Base-by-base conservation (phyloP, 106 monocot species). In the Acorus calamus region DNA sequence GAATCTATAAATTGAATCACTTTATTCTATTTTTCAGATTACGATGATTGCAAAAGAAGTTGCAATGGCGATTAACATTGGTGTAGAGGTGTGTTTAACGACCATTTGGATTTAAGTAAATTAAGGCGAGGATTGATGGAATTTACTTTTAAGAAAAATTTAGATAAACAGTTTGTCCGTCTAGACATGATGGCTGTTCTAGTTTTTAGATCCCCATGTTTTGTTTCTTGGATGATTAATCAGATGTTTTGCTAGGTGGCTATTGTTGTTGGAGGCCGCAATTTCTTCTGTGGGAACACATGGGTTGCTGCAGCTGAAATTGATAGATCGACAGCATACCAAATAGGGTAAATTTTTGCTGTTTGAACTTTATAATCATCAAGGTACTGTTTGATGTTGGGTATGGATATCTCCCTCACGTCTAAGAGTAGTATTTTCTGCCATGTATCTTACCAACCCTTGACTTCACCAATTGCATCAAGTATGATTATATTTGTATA, bases 241-340 rank as follows among this genome's bases (percentile, higher is more conserved):
- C 28, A 28, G 28, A 11, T 8, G 44, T 42, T 53, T 64, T 67
- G 44, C 57, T 63, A 98, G 98, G 88, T 92, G 56, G 92, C 98
- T 49, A 68, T 98, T 67, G 92, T 98, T 77, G 81, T 98, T 73
- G 92, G 98, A 65, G 88, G 98, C 51, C 85, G 85, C 70, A 98
- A 98, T 85, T 92, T 98, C 67, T 98, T 92, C 71, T 88, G 81
- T 58, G 81, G 88, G 64, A 83, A 92, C 5, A 74, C 77, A 53
- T 98, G 98, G 98, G 75, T 81, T 50, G 76, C 88, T 68, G 71
- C 83, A 14, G 86, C 98, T 46, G 81, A 72, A 44, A 79, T 75
- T 54, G 98, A 98, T 71, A 81, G 83, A 69, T 60, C 85, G 63
- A 76, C 87, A 56, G 84, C 92, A 28, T 88, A 92, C 77, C 88